These are phyloP conservation scores for Rhodotorula sp. DNA, from an alignment of 1,284 basidiomycete species.

Conservation along the genomic window DNA sequence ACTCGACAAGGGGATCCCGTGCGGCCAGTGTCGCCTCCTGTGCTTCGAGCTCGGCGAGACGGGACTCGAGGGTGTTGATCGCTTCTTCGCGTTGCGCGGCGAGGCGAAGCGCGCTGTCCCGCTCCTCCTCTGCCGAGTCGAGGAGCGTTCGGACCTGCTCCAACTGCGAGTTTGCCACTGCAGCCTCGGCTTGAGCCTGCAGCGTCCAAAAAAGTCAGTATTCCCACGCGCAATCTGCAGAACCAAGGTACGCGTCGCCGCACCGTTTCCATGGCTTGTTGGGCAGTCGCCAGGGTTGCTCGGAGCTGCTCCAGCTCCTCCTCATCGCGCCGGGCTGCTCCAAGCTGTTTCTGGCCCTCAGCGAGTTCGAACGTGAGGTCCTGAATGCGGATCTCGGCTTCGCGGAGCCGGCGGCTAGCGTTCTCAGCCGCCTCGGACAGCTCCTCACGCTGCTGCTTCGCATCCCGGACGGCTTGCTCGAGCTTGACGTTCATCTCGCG, in stretches of 20 bases:
- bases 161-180: no score
- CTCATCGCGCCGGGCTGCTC: not conserved
- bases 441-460: conserved; percentile 5
- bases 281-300: not conserved
- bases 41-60: conserved; percentile 1
- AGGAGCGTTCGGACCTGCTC: no score
- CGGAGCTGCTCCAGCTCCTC: not conserved
- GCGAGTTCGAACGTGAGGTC: conserved; percentile 7
- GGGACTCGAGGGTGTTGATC: conserved; percentile 8
- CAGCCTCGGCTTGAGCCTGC: conserved; percentile 11
- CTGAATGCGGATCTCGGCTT: conserved; percentile 8
- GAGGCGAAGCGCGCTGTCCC: no score
- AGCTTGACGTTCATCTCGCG: conserved; percentile 20
- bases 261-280: not conserved
- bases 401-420: not conserved
- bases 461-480: conserved; percentile 11
- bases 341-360: not conserved
- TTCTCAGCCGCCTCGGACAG: conserved; percentile 4
- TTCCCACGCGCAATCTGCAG: no score
- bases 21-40: not conserved
- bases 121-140: no score
- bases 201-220: not conserved
- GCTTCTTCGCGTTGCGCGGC: not conserved
- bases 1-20: conserved; percentile 7
- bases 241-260: no score